Evolutionary conservation across 345 rosid species (phyloP).

Genomic region (Brassica cretica): DNA sequence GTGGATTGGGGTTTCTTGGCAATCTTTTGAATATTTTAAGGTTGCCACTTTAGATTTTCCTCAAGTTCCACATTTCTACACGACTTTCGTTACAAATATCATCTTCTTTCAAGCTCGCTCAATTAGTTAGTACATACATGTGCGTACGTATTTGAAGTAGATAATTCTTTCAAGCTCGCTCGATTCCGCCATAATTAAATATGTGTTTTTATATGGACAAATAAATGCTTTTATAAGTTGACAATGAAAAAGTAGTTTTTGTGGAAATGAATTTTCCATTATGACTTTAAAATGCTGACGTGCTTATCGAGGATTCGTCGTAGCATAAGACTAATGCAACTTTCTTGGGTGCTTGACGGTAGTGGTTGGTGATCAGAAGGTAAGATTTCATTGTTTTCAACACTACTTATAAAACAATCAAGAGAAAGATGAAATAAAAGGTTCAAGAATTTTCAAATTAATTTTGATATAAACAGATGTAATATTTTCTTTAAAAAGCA

Average conservation of each 20-base stretch:
- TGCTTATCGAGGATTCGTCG: conserved; percentile 16
- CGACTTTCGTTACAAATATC: neutral
- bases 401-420: neutral
- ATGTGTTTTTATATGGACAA: conserved; percentile 22
- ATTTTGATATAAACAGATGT: neutral
- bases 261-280: conserved; percentile 6
- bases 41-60: conserved; percentile 9
- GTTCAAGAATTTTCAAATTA: neutral
- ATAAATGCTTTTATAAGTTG: conserved; percentile 16
- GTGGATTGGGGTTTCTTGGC: conserved; percentile 9
- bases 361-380: conserved; percentile 37
- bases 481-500: neutral
- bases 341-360: conserved; percentile 35
- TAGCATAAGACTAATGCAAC: conserved; percentile 23
- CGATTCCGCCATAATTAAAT: neutral
- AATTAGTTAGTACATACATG: neutral
- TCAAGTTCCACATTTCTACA: conserved; percentile 15
- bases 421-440: neutral
- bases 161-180: neutral
- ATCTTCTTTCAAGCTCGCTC: conserved; percentile 3
- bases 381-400: conserved; percentile 18
- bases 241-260: neutral
- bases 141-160: conserved; percentile 3
- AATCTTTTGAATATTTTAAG: conserved; percentile 16
- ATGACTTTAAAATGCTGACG: conserved; percentile 15